Evolutionary conservation across 495 filamentous ascomycete genomes (phyloP), one percentile per base, ranked within the genome.

Genomic region (Sporormia fimetaria): DNA sequence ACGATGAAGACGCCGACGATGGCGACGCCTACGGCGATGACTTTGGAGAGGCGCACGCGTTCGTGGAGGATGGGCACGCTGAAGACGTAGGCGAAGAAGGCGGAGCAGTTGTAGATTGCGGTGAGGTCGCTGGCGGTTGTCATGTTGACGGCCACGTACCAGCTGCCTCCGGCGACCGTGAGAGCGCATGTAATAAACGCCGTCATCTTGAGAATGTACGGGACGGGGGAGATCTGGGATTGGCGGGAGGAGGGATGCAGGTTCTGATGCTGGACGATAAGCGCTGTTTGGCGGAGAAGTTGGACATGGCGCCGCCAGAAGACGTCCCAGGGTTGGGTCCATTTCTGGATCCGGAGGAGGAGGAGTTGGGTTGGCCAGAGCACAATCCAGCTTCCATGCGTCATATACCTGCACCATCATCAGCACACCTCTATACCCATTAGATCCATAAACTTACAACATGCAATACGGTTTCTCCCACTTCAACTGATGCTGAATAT

Each of bases 381-480:
- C 11, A 98, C 51, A 5, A 70, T 62, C 90, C 90, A 98, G 3
- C 86, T 94, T 20, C 87, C 79, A 65, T 98, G 90, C 1, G 88
- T 98, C 32, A 98, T 64, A 59, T 92, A 87, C 21, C 81, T 86
- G 46, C n/a, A 15, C 30, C 4, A 7, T 12, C 14, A 23, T 34
- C 32, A 30, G 22, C 21, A 5, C 12, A 9, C 7, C 10, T 2
- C 5, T 20, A 12, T 29, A 54, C 28, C 7, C 21, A 21, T 6
- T 15, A 20, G 12, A 28, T 18, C 17, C 21, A 14, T 9, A 21
- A 3, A 72, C 74, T 68, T 66, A 98, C 71, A 98, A 70, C 90
- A 98, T 98, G 67, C 81, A 87, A 67, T 95, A 98, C 17, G 88
- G 80, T 64, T 98, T 96, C 57, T 88, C 75, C 90, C 90, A 98